A percentile compares a stretch with the other conserved stretches of the same genome.
phyloP scores from a whole-genome alignment of 495 filamentous ascomycete species.

The Hypoxylon perforatum region DNA sequence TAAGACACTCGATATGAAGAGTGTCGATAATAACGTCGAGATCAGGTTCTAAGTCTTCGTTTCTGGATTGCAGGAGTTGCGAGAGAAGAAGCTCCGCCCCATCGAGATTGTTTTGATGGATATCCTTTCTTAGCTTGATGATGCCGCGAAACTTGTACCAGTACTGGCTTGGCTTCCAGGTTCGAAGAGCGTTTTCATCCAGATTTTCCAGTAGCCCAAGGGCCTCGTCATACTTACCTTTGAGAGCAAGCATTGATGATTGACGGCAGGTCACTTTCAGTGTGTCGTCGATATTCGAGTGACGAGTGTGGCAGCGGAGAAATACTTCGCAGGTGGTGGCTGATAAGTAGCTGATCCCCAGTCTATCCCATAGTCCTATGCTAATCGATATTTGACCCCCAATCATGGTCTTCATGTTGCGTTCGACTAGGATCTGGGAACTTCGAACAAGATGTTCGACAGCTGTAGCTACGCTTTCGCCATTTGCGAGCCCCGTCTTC shows the following conservation, averaged over 20 bases:
- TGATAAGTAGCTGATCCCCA: slow-evolving; percentile 76
- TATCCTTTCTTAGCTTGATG: slow-evolving; percentile 74
- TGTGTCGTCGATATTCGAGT: slow-evolving; percentile 79
- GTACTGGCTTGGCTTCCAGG: slow-evolving; percentile 81
- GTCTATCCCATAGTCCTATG: slow-evolving; percentile 77
- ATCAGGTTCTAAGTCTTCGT: slow-evolving; percentile 70
- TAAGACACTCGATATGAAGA: slow-evolving; percentile 76
- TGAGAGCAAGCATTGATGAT: slow-evolving; percentile 57
- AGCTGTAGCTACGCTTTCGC: slow-evolving; percentile 80
- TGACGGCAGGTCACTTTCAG: slow-evolving; percentile 68
- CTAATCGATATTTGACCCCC: slow-evolving; percentile 78
- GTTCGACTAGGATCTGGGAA: slow-evolving; percentile 82
- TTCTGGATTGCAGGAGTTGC: slow-evolving; percentile 62
- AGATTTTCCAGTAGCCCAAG: slow-evolving; percentile 71
- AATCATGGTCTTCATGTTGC: slow-evolving; percentile 76
- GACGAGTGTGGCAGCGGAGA: slow-evolving; percentile 73
- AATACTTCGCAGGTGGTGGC: slow-evolving; percentile 78
- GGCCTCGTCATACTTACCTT: slow-evolving; percentile 78
- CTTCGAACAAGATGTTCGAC: slow-evolving; percentile 83
- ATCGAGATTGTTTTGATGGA: slow-evolving; percentile 76
- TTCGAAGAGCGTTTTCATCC: slow-evolving; percentile 72
- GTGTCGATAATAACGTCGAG: slow-evolving; percentile 75
- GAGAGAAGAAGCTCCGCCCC: slow-evolving; percentile 74
- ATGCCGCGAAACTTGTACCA: slow-evolving; percentile 80
- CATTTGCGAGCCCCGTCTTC: slow-evolving; percentile 77